phyloP scores from a whole-genome alignment of 495 filamentous ascomycete species.

The Clohesyomyces aquaticus region DNA sequence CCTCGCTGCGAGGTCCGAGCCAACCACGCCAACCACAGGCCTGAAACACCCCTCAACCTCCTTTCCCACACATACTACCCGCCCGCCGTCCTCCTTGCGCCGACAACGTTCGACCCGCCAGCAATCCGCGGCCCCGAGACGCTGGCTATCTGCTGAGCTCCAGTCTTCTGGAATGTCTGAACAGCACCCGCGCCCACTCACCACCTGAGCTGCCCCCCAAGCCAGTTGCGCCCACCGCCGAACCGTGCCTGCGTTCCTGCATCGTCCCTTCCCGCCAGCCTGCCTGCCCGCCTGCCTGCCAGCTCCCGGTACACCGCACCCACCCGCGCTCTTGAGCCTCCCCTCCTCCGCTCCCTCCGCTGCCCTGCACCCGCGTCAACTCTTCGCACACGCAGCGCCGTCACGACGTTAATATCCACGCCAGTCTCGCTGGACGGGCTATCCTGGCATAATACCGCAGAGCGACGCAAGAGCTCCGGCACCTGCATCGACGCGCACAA shows the following conservation, averaged over 20 bases:
- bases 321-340: neutral
- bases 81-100: slow-evolving; percentile 2
- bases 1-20: neutral
- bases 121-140: neutral
- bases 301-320: no score
- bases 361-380: no score
- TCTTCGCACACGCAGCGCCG: neutral
- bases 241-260: no score
- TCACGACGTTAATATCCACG: neutral
- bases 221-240: slow-evolving; percentile 4
- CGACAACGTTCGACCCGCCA: neutral
- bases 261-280: no score
- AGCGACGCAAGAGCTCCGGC: neutral
- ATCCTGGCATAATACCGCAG: slow-evolving; percentile 13
- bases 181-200: slow-evolving; percentile 5
- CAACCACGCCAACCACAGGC: slow-evolving; percentile 1
- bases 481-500: slow-evolving; percentile 13
- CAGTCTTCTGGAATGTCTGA: slow-evolving; percentile 23
- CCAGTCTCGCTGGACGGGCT: slow-evolving; percentile 5
- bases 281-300: no score
- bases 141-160: neutral
- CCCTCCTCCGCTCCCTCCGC: neutral
- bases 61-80: neutral
- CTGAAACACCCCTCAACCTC: slow-evolving; percentile 5
- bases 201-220: slow-evolving; percentile 3